Base-by-base conservation (phyloP, 179 eudicot genomes). In the Gypsophila paniculata region DNA sequence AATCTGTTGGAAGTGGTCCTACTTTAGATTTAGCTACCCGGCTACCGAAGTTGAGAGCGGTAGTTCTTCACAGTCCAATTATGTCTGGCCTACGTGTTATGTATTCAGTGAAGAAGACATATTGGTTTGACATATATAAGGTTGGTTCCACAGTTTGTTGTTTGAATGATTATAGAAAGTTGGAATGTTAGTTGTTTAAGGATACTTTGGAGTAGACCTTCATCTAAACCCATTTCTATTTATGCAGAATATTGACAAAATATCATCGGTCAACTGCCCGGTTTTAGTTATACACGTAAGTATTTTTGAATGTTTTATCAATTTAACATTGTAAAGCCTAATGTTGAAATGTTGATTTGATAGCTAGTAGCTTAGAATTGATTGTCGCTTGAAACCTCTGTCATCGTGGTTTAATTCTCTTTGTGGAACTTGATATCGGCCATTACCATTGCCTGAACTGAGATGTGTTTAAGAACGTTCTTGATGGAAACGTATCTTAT, bases 111-210 rank as follows among this genome's bases (percentile, higher is more conserved):
- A 93, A 93, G 80, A 82, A 86, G 65, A 81, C 96, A 19, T 93
- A 89, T 54, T 93, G 98, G 98, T 93, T 91, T 77, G 98, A 93
- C 84, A 91, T 93, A 74, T 93, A 89, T 77, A 93, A 91, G 98
- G 98, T 93, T 76, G 53, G 62, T 32, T 70, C 23, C 46, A 7
- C 5, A 36, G 46, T 10, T 46, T 54, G 12, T 49, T 49, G 9
- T 26, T 71, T 23, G 26, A 5, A 5, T 26, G 42, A 25, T 19
- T 61, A 26, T 21, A 32, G 60, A 17, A 60, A 51, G 55, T 55
- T 63, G 18, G 13, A 36, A 6, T 62, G n/a, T 36, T 64, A 7
- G 44, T 54, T 73, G 48, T 42, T 26, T 52, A 32, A 0, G 38
- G 64, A 5, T 17, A 53, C 13, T 49, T 26, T 49, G 42, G 51